phyloP scores from a whole-genome alignment of 202 grass and related monocot species.

The Hordeum pubiflorum region DNA sequence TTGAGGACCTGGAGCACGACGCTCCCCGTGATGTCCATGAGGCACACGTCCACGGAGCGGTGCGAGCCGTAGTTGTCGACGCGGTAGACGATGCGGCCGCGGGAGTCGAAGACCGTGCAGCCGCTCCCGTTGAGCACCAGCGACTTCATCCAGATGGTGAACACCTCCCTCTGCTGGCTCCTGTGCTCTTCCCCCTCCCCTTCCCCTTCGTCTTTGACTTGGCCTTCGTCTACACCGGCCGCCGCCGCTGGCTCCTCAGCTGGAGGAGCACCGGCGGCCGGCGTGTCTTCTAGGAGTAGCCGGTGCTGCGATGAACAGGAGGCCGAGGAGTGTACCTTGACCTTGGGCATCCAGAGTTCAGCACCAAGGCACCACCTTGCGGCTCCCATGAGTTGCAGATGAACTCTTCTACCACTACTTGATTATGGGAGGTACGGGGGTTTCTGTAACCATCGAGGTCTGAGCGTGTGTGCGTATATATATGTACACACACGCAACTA shows the following conservation, averaged over 20 bases:
- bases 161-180: conserved; percentile 52
- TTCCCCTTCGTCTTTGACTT: not conserved
- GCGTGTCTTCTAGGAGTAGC: not conserved
- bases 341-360: conserved; percentile 32
- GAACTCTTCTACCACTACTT: not conserved
- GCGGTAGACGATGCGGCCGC: conserved; percentile 62
- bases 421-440: not conserved
- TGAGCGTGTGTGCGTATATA: not conserved
- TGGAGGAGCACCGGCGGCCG: not conserved
- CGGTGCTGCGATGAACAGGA: not conserved
- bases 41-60: conserved; percentile 45
- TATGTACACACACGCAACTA: not conserved
- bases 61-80: conserved; percentile 73
- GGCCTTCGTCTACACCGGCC: not conserved
- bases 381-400: not conserved
- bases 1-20: conserved; percentile 58
- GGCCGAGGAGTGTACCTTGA: conserved; percentile 34
- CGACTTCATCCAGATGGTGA: conserved; percentile 94
- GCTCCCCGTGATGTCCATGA: conserved; percentile 76
- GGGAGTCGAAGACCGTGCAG: conserved; percentile 76
- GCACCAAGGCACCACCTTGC: conserved; percentile 3
- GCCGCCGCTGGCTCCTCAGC: not conserved
- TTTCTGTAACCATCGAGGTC: not conserved
- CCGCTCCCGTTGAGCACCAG: conserved; percentile 70
- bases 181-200: not conserved